Evolutionary conservation across 306 rosid species (phyloP).

Genomic region (Cercis canadensis): DNA sequence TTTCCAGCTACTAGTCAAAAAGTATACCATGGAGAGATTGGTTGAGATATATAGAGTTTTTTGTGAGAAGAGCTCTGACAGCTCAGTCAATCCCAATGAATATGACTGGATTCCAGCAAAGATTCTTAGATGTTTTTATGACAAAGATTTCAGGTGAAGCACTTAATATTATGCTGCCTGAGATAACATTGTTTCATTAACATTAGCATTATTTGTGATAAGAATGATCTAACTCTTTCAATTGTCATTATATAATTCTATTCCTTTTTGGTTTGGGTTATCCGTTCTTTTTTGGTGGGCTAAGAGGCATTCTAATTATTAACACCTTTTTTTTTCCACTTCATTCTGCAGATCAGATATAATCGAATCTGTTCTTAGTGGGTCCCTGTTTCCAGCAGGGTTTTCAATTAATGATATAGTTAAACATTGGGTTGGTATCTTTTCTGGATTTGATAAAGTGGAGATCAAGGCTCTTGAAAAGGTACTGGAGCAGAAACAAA

Average conservation of each 20-base stretch:
- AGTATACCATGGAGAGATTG: constrained; percentile 89
- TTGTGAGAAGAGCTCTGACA: constrained; percentile 64
- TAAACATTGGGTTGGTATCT: constrained; percentile 81
- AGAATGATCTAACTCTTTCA: constrained; percentile 2
- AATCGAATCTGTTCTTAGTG: constrained; percentile 81
- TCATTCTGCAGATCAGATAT: constrained; percentile 81
- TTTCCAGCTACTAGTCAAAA: constrained; percentile 88
- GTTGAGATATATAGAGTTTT: constrained; percentile 78
- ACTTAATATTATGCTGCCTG: constrained; percentile 26
- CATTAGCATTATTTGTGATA: constrained; percentile 1
- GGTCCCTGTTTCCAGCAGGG: constrained; percentile 80
- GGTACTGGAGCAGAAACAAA: constrained; percentile 95
- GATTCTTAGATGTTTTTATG: constrained; percentile 90
- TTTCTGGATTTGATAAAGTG: constrained; percentile 83
- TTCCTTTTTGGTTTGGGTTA: constrained; percentile 15
- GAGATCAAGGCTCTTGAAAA: constrained; percentile 97
- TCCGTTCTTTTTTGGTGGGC: constrained; percentile 15
- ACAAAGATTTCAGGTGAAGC: constrained; percentile 94
- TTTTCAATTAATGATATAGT: constrained; percentile 68
- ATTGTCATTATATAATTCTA: not conserved
- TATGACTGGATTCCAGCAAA: constrained; percentile 94
- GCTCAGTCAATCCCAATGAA: constrained; percentile 51
- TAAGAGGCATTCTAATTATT: constrained; percentile 26
- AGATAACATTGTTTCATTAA: not conserved
- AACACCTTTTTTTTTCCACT: constrained; percentile 22